A percentile compares a stretch with the other conserved stretches of the same genome.
These are phyloP conservation scores for Vachellia pachyceras DNA, from an alignment of 306 rosid species.

Conservation along the genomic window DNA sequence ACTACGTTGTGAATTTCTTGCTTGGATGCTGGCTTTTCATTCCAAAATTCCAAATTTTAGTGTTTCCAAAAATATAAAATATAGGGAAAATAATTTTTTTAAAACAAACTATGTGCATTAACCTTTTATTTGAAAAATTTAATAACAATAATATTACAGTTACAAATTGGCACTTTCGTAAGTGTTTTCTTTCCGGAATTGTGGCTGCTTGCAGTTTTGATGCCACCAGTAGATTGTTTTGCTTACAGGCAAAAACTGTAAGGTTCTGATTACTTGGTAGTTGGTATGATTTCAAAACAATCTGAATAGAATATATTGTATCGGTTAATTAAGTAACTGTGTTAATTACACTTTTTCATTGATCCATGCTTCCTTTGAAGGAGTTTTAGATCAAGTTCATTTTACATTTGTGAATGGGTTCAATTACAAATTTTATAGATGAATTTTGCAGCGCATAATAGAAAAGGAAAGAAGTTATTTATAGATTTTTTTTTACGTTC, in stretches of 20 bases:
- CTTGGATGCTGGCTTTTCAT: slow-evolving; percentile 9
- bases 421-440: neutral
- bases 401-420: neutral
- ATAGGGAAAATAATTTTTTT: neutral
- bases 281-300: too few species aligned
- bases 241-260: neutral
- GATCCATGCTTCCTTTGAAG: neutral
- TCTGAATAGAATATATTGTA: too few species aligned
- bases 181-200: neutral
- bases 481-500: too few species aligned
- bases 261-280: neutral
- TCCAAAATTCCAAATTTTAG: slow-evolving; percentile 1
- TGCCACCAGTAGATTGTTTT: neutral
- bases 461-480: too few species aligned
- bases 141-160: neutral
- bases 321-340: too few species aligned
- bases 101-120: neutral
- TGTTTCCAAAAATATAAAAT: neutral
- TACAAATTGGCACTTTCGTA: neutral
- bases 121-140: neutral
- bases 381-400: neutral
- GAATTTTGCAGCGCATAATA: neutral
- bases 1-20: neutral
- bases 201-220: neutral
- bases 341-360: neutral